Evolutionary conservation across 1,284 basidiomycete genomes (phyloP).

Genomic region (Mycosarcoma mackinlayi): DNA sequence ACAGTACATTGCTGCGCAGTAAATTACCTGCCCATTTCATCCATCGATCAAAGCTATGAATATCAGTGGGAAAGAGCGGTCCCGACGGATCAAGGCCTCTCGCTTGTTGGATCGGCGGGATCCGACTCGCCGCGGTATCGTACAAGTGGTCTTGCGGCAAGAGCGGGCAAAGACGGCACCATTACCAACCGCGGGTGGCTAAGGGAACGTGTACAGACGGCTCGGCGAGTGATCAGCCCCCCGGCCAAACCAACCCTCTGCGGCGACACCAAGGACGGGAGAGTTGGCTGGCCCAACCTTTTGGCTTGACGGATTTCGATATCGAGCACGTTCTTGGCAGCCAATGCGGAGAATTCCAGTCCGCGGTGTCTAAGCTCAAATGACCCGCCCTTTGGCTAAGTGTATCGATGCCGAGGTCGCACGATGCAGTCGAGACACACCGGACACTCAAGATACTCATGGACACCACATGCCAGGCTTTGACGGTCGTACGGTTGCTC

Average conservation of each 20-base stretch:
- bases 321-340: constrained; percentile 7
- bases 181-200: constrained; percentile 2
- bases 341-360: constrained; percentile 6
- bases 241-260: too few species aligned
- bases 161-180: constrained; percentile 22
- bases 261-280: too few species aligned
- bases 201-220: constrained; percentile 29
- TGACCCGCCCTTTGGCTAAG: not conserved
- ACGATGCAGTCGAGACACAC: not conserved
- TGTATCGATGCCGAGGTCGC: constrained; percentile 1
- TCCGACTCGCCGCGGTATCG: constrained; percentile 15
- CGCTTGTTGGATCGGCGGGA: constrained; percentile 23
- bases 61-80: not conserved
- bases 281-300: not conserved
- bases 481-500: not conserved
- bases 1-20: not conserved
- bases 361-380: not conserved
- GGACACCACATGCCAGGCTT: not conserved
- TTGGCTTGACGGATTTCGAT: too few species aligned
- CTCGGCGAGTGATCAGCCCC: constrained; percentile 1
- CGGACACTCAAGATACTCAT: too few species aligned
- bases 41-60: not conserved
- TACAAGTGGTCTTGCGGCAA: constrained; percentile 7
- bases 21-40: not conserved
- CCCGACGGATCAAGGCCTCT: constrained; percentile 10